Evolutionary conservation across 805 yeast genomes (phyloP), one percentile per base, ranked within the genome.

Genomic region (Gaillardinia entomophila): DNA sequence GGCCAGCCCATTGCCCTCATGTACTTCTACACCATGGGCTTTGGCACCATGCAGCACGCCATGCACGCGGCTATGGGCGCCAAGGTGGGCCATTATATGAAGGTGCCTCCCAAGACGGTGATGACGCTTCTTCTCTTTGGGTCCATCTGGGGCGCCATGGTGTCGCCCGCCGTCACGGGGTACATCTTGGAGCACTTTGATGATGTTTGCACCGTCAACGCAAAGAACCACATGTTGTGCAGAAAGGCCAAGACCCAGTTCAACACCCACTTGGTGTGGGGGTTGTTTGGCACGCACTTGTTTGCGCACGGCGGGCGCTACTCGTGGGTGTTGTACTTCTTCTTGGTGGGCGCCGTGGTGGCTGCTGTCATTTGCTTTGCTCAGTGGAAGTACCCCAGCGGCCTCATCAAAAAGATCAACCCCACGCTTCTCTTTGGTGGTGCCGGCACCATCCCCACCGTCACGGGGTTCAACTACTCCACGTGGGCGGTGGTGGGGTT

Each of bases 241-340:
- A 35, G 37, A 25, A 35, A 31, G 17, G 22, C 27, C 3, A 35
- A 27, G 26, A 35, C 40, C 12, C 33, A 25, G 18, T 40, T 23
- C 27, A 40, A 40, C 27, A 30, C 27, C 11, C 42, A 40, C 27
- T 37, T 40, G 27, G 40, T 40, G 10, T 40, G 44, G 44, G 44
- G 44, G 4, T 28, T 40, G 16, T 38, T 38, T 23, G 45, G 42
- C 11, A 30, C 32, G 14, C 35, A 41, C 14, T 11, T 41, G 2
- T 41, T 41, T 18, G 17, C 37, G 5, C 26, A 14, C n/a, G 40
- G 40, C 13, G 42, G 42, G 3, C 24, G 45, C 12, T 41, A 41
- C 26, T 25, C 31, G 5, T 36, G 38, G 36, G 37, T 41, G 6
- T 30, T 41, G 14, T 41, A 33, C 32, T 41, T 41, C 26, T 41